Percentiles rank a stretch among this genome's conserved stretches.
Evolutionary conservation across 208 protist genomes (phyloP).

Genomic region (Trypanosoma boissoni): DNA sequence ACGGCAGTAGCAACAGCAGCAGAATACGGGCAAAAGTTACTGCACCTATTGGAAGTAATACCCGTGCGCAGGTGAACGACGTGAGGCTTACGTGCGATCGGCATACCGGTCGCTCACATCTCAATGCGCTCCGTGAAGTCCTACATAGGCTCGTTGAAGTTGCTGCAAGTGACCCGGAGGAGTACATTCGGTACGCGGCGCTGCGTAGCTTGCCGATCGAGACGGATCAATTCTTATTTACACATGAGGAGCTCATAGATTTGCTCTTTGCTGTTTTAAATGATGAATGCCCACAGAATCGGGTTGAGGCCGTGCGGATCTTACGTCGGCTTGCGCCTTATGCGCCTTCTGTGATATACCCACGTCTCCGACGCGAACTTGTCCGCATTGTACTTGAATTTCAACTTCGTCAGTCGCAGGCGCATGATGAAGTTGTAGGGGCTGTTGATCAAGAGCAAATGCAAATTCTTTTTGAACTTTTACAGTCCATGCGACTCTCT

Average conservation of each 20-base stretch:
- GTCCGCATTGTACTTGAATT: slow-evolving; percentile 53
- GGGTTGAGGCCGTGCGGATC: slow-evolving; percentile 53
- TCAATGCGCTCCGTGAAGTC: slow-evolving; percentile 56
- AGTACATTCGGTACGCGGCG: slow-evolving; percentile 50
- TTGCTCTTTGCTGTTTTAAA: slow-evolving; percentile 64
- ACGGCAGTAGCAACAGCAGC: background rate
- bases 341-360: slow-evolving; percentile 56
- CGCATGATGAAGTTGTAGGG: background rate
- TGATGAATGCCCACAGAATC: slow-evolving; percentile 60
- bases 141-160: slow-evolving; percentile 65
- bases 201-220: slow-evolving; percentile 46
- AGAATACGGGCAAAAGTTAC: too few relatives aligned
- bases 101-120: slow-evolving; percentile 63
- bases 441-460: slow-evolving; percentile 25
- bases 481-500: slow-evolving; percentile 31
- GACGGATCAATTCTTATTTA: slow-evolving; percentile 67
- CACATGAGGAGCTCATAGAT: slow-evolving; percentile 54
- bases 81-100: slow-evolving; percentile 15
- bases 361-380: slow-evolving; percentile 63
- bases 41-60: too few relatives aligned
- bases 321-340: slow-evolving; percentile 58
- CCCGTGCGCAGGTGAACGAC: background rate
- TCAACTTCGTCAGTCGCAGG: slow-evolving; percentile 3
- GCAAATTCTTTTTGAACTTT: slow-evolving; percentile 33
- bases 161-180: slow-evolving; percentile 68